Evolutionary conservation across 768 basidiomycete species (phyloP), one percentile per base, ranked within the genome.

Genomic region (Sporobolomyces roseus): DNA sequence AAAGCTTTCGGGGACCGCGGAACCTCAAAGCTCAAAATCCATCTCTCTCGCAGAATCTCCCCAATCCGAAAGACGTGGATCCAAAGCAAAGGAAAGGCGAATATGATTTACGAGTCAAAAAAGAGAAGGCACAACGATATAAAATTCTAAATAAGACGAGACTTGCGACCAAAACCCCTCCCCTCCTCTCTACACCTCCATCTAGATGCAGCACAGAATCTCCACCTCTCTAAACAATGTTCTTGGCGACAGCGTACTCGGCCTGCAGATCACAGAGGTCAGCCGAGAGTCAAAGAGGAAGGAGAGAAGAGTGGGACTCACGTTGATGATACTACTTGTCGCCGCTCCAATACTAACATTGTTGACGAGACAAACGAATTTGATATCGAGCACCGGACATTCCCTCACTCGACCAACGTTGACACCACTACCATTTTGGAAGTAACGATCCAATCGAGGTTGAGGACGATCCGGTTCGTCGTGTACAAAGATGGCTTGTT

Each of bases 261-360:
- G 65, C 70, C 70, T 66, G 45, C 3, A 17, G 38, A 46, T 14
- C 38, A 46, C 12, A 46, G 21, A 14, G n/a, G 38, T 9, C 38
- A 14, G 33, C 3, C 54, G 51, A 50, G 43, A 60, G 29, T 16
- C 43, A 5, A 49, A 45, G 35, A 33, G 17, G 45, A 35, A n/a
- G 32, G 14, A 21, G 35, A 19, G 35, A 19, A 60, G 12, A 16
- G 13, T 35, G 7, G 21, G 45, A 56, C 68, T 50, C 60, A 70
- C 94, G 77, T 98, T 99, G 75, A 98, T 93, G 77, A 99, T 89
- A 72, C 89, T 91, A 71, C 90, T 92, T 55, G 96, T 99, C 58
- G 96, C 94, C 27, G 96, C 94, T 12, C 96, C 94, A 73, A 97
- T 90, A 63, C 87, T 86, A 69, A 97, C 93, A 77, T 98, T 98